Evolutionary conservation across 2,329 filamentous ascomycete species (phyloP).

Genomic region (Ophiosphaerella herpotricha): DNA sequence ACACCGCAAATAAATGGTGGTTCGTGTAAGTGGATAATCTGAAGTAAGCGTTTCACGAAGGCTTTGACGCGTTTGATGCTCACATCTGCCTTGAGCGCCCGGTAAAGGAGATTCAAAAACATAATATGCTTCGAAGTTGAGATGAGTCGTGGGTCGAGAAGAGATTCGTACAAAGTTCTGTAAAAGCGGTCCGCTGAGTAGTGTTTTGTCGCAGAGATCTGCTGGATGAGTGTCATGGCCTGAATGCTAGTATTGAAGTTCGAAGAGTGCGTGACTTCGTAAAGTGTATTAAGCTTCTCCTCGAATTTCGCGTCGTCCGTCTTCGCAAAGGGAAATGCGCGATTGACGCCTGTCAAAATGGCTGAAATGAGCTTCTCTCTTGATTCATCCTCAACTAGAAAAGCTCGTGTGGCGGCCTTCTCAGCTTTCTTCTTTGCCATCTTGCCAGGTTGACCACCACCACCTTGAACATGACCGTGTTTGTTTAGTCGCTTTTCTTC

Average conservation of each 20-base stretch:
- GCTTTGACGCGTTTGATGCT: constrained; percentile 91
- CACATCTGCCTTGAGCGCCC: constrained; percentile 85
- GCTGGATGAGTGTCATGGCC: constrained; percentile 91
- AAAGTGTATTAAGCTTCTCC: constrained; percentile 89
- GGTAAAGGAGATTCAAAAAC: constrained; percentile 90
- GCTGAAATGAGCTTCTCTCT: constrained; percentile 92
- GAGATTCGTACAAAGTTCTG: constrained; percentile 90
- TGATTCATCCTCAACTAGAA: constrained; percentile 63
- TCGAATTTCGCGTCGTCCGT: constrained; percentile 82
- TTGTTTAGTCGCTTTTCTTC: constrained; percentile 51
- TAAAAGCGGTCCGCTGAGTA: constrained; percentile 90
- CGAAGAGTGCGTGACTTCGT: constrained; percentile 93
- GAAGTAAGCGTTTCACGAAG: constrained; percentile 90
- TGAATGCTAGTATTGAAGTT: constrained; percentile 99
- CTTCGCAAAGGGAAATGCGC: constrained; percentile 89
- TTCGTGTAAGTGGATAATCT: constrained; percentile 85
- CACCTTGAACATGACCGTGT: constrained; percentile 58
- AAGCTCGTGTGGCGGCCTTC: constrained; percentile 50
- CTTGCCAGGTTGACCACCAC: constrained; percentile 59
- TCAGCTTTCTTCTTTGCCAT: constrained; percentile 55
- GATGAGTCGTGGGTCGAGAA: constrained; percentile 85
- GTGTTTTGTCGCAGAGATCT: constrained; percentile 80
- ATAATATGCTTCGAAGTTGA: constrained; percentile 93
- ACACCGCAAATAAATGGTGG: constrained; percentile 91
- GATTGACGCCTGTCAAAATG: constrained; percentile 91